Percentiles rank a stretch among this genome's conserved stretches.
These are phyloP conservation scores for Lactarius indigo DNA, from an alignment of 768 basidiomycete genomes.

Conservation along the genomic window DNA sequence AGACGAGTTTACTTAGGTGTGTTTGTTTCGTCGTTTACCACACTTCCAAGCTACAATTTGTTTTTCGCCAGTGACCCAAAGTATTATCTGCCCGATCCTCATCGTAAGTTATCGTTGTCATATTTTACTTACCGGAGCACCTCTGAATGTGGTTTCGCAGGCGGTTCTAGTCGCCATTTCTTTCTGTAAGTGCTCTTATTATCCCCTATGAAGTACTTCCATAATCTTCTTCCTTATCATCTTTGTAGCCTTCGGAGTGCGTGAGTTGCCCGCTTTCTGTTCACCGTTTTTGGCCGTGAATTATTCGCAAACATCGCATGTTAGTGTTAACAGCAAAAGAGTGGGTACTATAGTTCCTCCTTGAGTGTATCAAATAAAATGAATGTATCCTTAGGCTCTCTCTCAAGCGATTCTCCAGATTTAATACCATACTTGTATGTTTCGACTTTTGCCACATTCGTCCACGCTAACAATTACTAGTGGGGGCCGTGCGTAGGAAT, in stretches of 20 bases:
- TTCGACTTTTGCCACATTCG: neutral
- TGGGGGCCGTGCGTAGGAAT: neutral
- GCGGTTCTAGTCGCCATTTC: neutral
- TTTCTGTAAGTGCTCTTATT: neutral
- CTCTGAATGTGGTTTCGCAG: neutral
- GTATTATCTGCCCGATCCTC: neutral
- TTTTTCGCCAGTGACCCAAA: neutral
- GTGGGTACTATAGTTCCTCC: neutral
- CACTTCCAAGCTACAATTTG: neutral
- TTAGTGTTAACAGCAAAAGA: neutral
- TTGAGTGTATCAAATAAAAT: neutral
- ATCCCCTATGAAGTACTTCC: neutral
- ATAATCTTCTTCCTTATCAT: neutral
- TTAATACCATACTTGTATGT: neutral
- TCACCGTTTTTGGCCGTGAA: neutral
- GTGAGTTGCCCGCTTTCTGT: neutral
- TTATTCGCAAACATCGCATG: too few species aligned
- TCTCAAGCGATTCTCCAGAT: neutral
- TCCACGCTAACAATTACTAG: neutral
- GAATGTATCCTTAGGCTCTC: neutral
- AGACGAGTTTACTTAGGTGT: neutral
- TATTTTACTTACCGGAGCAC: neutral
- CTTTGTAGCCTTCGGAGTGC: neutral
- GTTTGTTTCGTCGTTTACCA: neutral
- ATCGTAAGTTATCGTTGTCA: neutral